Base-by-base conservation (phyloP, 2,329 filamentous ascomycete genomes). In the Polychaeton citri region DNA sequence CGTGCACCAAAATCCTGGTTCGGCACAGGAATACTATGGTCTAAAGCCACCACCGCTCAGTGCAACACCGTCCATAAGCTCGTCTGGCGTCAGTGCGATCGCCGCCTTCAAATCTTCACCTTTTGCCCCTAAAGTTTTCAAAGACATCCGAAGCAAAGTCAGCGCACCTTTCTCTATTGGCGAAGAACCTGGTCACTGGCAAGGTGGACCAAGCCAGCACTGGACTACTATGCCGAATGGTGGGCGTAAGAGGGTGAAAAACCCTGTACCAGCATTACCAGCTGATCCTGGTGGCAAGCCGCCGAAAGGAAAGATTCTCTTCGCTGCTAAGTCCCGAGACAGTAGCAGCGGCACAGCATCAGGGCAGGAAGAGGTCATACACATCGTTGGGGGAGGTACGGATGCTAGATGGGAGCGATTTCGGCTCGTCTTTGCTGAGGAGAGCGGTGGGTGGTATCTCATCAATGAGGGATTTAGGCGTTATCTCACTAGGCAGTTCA, bases 91-190 rank as follows among this genome's bases (percentile, higher is more conserved):
- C 2, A 46, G 43, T 9, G 47, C 48, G 3, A 38, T 53, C 38
- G 52, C 38, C 9, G 48, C 50, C 3, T 43, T 54, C 35, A 50
- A 54, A 42, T 44, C 42, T 16, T 53, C 47, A 19, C 48, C 52
- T 10, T 54, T 51, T 28, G 52, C 95, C 46, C 90, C 90, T 2
- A 75, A 82, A 30, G 71, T 90, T 19, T 92, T 96, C 55, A 88
- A 83, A 2, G 90, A 96, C 46, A 72, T 80, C 6, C 94, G 95
- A 56, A 92, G 84, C 1, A 87, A 88, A 49, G 72, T 83, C 3
- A 84, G 78, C 28, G 72, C 75, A 3, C 76, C 79, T 21, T 96
- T 96, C 49, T 80, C 90, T 48, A 79, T 85, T 24, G 84, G 83
- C 3, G 85, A 93, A 49, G 40, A 45, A 19, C 64, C 69, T 47